Base-by-base conservation (phyloP, 495 filamentous ascomycete genomes). In the Aspergillus egyptiacus region DNA sequence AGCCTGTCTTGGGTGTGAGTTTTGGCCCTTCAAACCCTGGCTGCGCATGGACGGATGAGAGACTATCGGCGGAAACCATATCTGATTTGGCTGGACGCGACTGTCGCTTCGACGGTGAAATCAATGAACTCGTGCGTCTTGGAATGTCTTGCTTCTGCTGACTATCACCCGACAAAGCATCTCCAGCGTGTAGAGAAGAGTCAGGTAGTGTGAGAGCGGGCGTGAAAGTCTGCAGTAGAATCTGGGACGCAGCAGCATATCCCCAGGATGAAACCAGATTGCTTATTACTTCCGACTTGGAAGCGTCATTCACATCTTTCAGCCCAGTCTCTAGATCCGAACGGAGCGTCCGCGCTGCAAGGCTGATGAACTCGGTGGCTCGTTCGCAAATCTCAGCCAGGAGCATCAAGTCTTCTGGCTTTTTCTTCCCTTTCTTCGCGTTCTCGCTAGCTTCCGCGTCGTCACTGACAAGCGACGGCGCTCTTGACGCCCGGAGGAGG, bases 201-300 rank as follows among this genome's bases (percentile, higher is more conserved):
- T 82, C 75, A 2, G 83, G 79, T 23, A 89, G 82, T 1, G 78
- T 74, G 8, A 89, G 69, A 5, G 78, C 71, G 30, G 82, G 80
- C 6, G 86, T 87, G 3, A 76, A 77, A 0, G 87, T 95, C 57
- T 89, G 86, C 6, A 79, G 76, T 5, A 95, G 69, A 18, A 95
- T 80, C 53, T 91, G 86, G 56, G 85, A 80, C 7, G 83, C 76
- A 19, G 86, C 83, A 20, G 85, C 81, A 60, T 89, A 95, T 7
- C 80, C 84, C 78, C 91, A 96, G 0, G 89, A 89, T 5, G 82
- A 83, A 7, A 95, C 82, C 4, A 96, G 59, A 56, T 93, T 89
- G 57, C 90, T 85, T 36, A 93, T 78, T 13, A 89, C 66, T 51
- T 81, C 76, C 10, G 59, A 22, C 49, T 70, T 74, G 10, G 48